Conservation (phyloP, 2,329 filamentous ascomycete species). For the Periconia sp. region DNA sequence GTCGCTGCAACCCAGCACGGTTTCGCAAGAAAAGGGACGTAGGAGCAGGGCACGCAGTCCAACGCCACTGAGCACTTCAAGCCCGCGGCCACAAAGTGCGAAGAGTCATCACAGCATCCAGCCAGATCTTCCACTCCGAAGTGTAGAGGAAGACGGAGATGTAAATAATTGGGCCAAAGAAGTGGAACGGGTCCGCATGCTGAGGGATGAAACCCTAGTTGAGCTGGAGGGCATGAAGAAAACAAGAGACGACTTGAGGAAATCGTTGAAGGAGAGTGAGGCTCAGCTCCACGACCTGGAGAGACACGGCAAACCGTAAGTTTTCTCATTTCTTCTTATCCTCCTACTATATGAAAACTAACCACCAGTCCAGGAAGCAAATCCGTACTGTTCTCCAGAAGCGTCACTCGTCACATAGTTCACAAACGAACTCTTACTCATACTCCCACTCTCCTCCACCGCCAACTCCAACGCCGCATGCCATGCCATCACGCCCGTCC, state of each 20-base stretch:
- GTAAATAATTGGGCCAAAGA: slow-evolving; percentile 31
- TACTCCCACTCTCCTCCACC: slow-evolving; percentile 8
- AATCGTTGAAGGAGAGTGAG: slow-evolving; percentile 34
- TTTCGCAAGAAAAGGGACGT: neutral
- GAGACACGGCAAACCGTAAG: slow-evolving; percentile 21
- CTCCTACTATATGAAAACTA: neutral
- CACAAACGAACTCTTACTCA: neutral
- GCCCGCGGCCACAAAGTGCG: slow-evolving; percentile 13
- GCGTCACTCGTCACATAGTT: neutral
- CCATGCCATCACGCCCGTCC: slow-evolving; percentile 10
- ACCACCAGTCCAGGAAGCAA: slow-evolving; percentile 4
- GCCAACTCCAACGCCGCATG: neutral
- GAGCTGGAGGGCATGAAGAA: slow-evolving; percentile 38
- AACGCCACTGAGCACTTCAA: slow-evolving; percentile 3
- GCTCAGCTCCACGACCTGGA: slow-evolving; percentile 35
- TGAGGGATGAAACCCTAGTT: slow-evolving; percentile 34
- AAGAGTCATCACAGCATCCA: slow-evolving; percentile 12
- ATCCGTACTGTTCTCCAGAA: slow-evolving; percentile 20
- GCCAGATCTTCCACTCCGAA: slow-evolving; percentile 18
- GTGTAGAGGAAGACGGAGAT: slow-evolving; percentile 21
- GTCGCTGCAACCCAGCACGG: neutral
- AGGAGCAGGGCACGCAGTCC: neutral
- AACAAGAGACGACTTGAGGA: slow-evolving; percentile 31
- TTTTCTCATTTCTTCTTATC: neutral
- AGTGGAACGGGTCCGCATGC: slow-evolving; percentile 37